A percentile compares a stretch with the other conserved stretches of the same genome.
Evolutionary conservation across 2,329 filamentous ascomycete genomes (phyloP).

Genomic region (Mycosphaerelloides madeirae): DNA sequence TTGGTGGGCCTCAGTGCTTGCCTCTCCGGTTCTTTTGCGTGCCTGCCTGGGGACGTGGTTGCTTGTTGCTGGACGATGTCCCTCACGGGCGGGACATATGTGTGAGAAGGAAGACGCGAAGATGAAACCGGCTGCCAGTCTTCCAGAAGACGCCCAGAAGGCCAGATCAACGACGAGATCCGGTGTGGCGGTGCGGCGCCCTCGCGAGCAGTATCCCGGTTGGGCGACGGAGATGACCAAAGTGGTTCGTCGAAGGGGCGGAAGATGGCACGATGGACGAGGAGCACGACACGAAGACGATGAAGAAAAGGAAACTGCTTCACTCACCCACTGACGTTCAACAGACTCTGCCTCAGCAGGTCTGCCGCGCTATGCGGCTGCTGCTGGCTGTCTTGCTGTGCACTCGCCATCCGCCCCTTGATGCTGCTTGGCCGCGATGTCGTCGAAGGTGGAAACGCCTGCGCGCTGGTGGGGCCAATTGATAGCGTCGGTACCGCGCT

Average conservation of each 20-base stretch:
- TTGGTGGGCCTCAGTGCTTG: neutral
- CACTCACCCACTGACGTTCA: conserved; percentile 45
- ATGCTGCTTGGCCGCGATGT: conserved; percentile 16
- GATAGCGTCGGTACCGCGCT: conserved; percentile 45
- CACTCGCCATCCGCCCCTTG: neutral
- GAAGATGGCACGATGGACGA: neutral
- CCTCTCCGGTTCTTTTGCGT: too few relatives aligned
- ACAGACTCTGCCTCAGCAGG: conserved; percentile 54
- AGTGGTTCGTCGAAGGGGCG: neutral
- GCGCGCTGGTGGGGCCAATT: conserved; percentile 13
- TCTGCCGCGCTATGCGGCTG: conserved; percentile 46
- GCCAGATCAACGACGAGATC: neutral
- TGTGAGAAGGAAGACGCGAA: neutral
- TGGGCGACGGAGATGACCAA: too few relatives aligned
- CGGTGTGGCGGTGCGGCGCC: conserved; percentile 1
- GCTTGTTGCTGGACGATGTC: too few relatives aligned
- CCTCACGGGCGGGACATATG: too few relatives aligned
- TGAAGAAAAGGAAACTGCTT: conserved; percentile 21
- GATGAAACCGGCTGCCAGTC: neutral
- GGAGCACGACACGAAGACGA: conserved; percentile 19
- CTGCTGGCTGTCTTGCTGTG: conserved; percentile 31
- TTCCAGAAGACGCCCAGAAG: conserved; percentile 4
- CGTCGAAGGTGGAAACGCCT: too few relatives aligned
- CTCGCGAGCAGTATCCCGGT: neutral
- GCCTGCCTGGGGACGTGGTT: too few relatives aligned